Base-by-base conservation (phyloP, 805 yeast species). In the Teunomyces barrocoloradensis region DNA sequence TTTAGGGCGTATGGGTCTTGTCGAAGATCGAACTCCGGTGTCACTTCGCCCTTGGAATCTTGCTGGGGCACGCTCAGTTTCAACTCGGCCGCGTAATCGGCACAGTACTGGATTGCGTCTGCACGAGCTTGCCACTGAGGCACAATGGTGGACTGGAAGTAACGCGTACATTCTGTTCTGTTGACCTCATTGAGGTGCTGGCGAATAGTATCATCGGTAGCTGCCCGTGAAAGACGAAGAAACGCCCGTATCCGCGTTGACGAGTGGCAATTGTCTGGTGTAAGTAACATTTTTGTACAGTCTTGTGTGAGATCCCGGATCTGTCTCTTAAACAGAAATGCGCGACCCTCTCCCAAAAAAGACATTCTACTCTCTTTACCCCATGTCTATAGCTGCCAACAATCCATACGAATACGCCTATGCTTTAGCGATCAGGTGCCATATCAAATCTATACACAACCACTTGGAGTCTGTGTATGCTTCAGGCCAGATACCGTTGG, bases 51-150 rank as follows among this genome's bases (percentile, higher is more conserved):
- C 34, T 29, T 23, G 42, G 42, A 37, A 5, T 20, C 41, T 13
- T 13, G 27, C 38, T 37, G 21, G 5, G 29, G 21, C 5, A 46
- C 44, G n/a, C 53, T 49, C 12, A 48, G 39, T n/a, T 68, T 58
- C 25, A 71, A 52, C 2, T 43, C 39, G 6, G 34, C 37, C 3
- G 73, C 62, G 43, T 65, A 69, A 5, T 57, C 48, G 1, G 53
- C 46, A 46, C 78, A 73, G 52, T 53, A 73, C 20, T 51, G 52
- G 13, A 73, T 63, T 17, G 64, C 53, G 6, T 57, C 51, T 5
- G 64, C 53, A 13, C 78, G 54, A 2, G 60, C 59, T 27, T 55
- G 43, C 78, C 78, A 73, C 50, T 68, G 68, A 1, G 75, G 73
- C 4, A 59, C 54, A 15, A 73, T 61, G 2, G 50, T 52, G 10